These are phyloP conservation scores for Candolleomyces eurysporus DNA, from an alignment of 768 basidiomycete species.

Conservation along the genomic window DNA sequence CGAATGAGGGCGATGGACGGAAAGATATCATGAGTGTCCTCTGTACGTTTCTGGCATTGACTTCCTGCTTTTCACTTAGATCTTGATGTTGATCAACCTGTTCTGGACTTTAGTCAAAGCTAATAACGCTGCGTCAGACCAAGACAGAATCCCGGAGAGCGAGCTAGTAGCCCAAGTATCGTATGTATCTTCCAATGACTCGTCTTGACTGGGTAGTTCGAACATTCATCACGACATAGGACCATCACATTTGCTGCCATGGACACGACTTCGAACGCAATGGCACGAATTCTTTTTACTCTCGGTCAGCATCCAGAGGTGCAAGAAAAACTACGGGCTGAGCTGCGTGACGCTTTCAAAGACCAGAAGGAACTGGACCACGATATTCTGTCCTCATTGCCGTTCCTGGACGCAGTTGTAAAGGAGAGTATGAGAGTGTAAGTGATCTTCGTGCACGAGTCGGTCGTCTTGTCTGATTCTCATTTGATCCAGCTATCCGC, in stretches of 20 bases:
- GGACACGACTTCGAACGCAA: slow-evolving; percentile 40
- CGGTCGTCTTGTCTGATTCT: too few species aligned
- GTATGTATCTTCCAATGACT: slow-evolving; percentile 1
- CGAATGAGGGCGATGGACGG: slow-evolving; percentile 19
- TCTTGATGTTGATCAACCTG: not conserved
- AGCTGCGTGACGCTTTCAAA: slow-evolving; percentile 29
- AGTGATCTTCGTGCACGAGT: not conserved
- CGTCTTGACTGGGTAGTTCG: too few species aligned
- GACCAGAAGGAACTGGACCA: slow-evolving; percentile 20
- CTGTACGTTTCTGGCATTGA: slow-evolving; percentile 25
- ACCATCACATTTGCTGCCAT: slow-evolving; percentile 38
- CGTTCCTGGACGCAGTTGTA: slow-evolving; percentile 34
- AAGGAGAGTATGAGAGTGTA: slow-evolving; percentile 31
- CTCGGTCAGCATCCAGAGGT: slow-evolving; percentile 33
- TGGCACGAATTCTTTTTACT: slow-evolving; percentile 31
- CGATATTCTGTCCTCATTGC: slow-evolving; percentile 28
- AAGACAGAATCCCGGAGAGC: slow-evolving; percentile 29
- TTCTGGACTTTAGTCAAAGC: slow-evolving; percentile 31
- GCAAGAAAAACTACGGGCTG: slow-evolving; percentile 36
- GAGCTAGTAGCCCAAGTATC: slow-evolving; percentile 40
- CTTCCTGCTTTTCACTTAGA: not conserved
- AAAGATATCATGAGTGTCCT: slow-evolving; percentile 49
- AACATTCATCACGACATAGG: slow-evolving; percentile 13
- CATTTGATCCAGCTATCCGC: not conserved
- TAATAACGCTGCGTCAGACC: slow-evolving; percentile 32